Evolutionary conservation across 371 early-diverging fungal genomes (phyloP), one percentile per base, ranked within the genome.

Genomic region (Rhizopus sp.): DNA sequence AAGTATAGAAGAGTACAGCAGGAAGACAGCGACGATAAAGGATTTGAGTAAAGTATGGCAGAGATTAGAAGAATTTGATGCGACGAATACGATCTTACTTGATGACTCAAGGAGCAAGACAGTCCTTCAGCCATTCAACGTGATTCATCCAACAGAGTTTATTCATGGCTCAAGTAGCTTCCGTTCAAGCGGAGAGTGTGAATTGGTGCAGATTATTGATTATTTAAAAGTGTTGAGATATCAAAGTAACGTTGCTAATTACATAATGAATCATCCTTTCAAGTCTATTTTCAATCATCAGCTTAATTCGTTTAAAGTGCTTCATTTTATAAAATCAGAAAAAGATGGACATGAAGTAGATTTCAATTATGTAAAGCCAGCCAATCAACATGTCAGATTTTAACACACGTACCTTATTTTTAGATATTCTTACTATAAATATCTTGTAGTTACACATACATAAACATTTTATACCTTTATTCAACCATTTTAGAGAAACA

Each of bases 81-180:
- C 82, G 23, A 81, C 83, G 4, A 90, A 89, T 54, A 90, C 86
- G 0, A 66, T 90, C 2, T 51, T 91, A 29, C 59, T 91, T 7
- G 91, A 91, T 47, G 91, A 91, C 69, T 87, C 88, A 7, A 66
- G 69, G 3, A 60, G 64, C 44, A 91, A 91, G 66, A 69, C 83
- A 0, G 72, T 71, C 4, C 46, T 83, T 50, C 90, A 91, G 50
- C 87, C 82, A 9, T 77, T 79, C 39, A 90, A 89, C 55, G 75
- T 80, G 3, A 51, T 90, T 35, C 82, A 81, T 53, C 59, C 68
- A 9, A 46, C 23, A 7, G 62, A 57, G 53, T 71, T 71, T 52
- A 49, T 57, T 32, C 72, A 71, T 30, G 45, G 40, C 16, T 38
- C 55, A 8, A 45, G 44, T 1, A 13, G 50, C 12, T 75, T 66